These are phyloP conservation scores for Perkinsus marinus DNA, from an alignment of 169 alveolate genomes.

Conservation along the genomic window DNA sequence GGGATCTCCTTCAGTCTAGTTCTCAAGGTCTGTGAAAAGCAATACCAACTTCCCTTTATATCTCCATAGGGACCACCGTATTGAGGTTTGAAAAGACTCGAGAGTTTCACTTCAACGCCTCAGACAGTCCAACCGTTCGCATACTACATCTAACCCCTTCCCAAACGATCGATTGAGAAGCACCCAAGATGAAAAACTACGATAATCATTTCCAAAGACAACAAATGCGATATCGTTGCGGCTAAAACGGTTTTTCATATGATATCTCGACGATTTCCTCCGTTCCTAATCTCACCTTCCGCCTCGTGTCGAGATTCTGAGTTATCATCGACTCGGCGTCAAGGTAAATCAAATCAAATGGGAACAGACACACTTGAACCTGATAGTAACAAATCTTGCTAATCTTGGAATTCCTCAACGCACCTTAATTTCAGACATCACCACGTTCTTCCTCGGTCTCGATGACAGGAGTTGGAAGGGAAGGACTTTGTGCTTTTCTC, in stretches of 20 bases:
- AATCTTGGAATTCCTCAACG: background rate
- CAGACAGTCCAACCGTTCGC: too few relatives aligned
- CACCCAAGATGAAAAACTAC: too few relatives aligned
- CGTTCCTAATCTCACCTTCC: conserved; percentile 17
- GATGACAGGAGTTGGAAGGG: conserved; percentile 86
- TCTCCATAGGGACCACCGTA: too few relatives aligned
- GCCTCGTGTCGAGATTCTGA: conserved; percentile 39
- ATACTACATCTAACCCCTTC: too few relatives aligned
- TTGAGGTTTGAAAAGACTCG: too few relatives aligned
- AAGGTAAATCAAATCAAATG: conserved; percentile 78
- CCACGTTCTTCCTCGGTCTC: conserved; percentile 83
- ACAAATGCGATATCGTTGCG: too few relatives aligned
- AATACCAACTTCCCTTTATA: background rate
- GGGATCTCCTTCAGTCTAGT: conserved; percentile 23
- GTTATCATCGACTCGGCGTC: conserved; percentile 61
- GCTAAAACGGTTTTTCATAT: too few relatives aligned
- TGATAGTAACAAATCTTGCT: background rate
- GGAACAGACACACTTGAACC: conserved; percentile 74
- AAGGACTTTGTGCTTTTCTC: conserved; percentile 64
- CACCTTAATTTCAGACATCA: conserved; percentile 54
- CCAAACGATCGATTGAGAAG: too few relatives aligned
- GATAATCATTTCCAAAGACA: too few relatives aligned
- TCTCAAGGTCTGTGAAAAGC: conserved; percentile 9
- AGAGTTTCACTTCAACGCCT: too few relatives aligned
- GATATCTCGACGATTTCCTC: background rate